Conservation (phyloP, 2,329 filamentous ascomycete genomes). For the Alternaria metachromatica region DNA sequence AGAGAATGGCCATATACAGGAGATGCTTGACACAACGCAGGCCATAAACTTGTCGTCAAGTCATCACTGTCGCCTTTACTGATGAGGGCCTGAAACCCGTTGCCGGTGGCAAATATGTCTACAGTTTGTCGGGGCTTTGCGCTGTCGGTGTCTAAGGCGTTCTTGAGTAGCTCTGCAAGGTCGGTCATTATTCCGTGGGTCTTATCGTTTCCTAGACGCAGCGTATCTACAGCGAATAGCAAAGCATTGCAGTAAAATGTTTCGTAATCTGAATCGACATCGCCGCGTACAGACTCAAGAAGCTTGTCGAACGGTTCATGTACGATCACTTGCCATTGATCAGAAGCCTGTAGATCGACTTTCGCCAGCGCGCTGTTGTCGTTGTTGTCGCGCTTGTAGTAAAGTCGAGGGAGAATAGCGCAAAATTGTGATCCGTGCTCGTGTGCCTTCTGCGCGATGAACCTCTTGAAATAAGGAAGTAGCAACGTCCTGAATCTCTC, state of each 20-base stretch:
- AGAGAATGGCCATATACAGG: constrained; percentile 66
- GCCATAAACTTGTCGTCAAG: constrained; percentile 61
- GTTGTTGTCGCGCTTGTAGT: constrained; percentile 6
- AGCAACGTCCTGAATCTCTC: constrained; percentile 81
- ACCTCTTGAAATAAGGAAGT: constrained; percentile 82
- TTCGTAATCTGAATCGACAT: constrained; percentile 15
- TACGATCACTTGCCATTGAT: constrained; percentile 55
- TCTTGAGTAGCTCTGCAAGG: constrained; percentile 30
- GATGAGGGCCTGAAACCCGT: constrained; percentile 76
- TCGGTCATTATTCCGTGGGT: constrained; percentile 25
- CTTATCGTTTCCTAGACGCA: constrained; percentile 29
- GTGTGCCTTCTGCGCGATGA: constrained; percentile 62
- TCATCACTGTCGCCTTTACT: constrained; percentile 64
- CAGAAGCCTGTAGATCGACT: constrained; percentile 28
- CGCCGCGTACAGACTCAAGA: background rate
- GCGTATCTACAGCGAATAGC: constrained; percentile 31
- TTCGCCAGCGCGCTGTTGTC: constrained; percentile 24
- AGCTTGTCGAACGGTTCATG: constrained; percentile 71
- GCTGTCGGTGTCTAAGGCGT: constrained; percentile 16
- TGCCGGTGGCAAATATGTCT: constrained; percentile 71
- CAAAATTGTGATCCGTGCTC: constrained; percentile 40
- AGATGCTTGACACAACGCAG: constrained; percentile 69
- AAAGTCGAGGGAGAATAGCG: constrained; percentile 38
- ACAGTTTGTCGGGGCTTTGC: constrained; percentile 6
- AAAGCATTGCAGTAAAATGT: constrained; percentile 41